A percentile compares a stretch with the other conserved stretches of the same genome.
Evolutionary conservation across 2,329 filamentous ascomycete species (phyloP).

Genomic region (Periconia digitata): DNA sequence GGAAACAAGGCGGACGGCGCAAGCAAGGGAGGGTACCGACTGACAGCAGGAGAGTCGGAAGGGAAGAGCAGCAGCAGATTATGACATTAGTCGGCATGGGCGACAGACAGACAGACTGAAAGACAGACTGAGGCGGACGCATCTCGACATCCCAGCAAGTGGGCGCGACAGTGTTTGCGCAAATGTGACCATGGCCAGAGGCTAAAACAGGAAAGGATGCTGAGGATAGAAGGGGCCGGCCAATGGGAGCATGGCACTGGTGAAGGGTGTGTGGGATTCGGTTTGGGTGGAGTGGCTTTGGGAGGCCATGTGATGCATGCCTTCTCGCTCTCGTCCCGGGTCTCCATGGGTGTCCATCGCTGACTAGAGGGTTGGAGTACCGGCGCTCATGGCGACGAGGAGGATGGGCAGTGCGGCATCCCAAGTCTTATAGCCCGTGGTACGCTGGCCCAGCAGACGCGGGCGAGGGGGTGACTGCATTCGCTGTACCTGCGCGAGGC

Average conservation of each 20-base stretch:
- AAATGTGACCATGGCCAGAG: slow-evolving; percentile 39
- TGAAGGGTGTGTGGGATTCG: slow-evolving; percentile 44
- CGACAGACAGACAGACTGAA: too few relatives aligned
- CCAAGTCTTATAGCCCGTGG: neutral
- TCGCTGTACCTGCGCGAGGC: slow-evolving; percentile 27
- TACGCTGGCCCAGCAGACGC: too few relatives aligned
- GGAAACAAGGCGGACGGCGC: slow-evolving; percentile 24
- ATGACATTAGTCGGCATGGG: slow-evolving; percentile 35
- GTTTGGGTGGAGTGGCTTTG: slow-evolving; percentile 40
- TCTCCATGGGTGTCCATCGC: too few relatives aligned
- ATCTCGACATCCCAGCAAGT: slow-evolving; percentile 18
- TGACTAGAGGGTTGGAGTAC: too few relatives aligned
- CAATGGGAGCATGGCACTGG: slow-evolving; percentile 28
- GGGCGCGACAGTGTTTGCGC: slow-evolving; percentile 29
- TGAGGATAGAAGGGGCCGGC: slow-evolving; percentile 32
- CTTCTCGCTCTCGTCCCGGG: neutral
- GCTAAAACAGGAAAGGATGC: slow-evolving; percentile 40
- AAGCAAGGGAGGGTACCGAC: slow-evolving; percentile 12
- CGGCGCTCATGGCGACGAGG: too few relatives aligned
- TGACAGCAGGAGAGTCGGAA: slow-evolving; percentile 15
- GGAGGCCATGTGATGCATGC: slow-evolving; percentile 39
- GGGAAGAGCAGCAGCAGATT: slow-evolving; percentile 15
- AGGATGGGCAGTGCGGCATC: neutral
- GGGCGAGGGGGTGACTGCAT: slow-evolving; percentile 21
- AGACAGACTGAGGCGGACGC: too few relatives aligned